Evolutionary conservation across 129 eudicot species (phyloP).

Genomic region (Centella asiatica): DNA sequence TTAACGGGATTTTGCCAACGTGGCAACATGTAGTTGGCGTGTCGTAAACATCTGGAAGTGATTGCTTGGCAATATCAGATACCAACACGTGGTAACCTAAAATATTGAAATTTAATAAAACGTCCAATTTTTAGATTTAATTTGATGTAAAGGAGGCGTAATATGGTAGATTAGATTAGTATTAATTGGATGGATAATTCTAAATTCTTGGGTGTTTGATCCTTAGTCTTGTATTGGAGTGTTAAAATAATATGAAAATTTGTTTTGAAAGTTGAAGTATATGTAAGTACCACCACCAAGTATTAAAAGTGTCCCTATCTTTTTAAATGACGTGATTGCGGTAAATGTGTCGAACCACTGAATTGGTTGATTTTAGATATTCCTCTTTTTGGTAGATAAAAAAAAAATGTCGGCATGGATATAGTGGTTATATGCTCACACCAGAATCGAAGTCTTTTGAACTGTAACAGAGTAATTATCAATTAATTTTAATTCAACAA

Average conservation of each 20-base stretch:
- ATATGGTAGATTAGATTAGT: conserved; percentile 9
- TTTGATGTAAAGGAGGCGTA: conserved; percentile 20
- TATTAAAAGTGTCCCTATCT: too few relatives aligned
- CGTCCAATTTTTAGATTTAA: conserved; percentile 17
- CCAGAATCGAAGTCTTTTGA: not conserved
- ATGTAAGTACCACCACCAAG: not conserved
- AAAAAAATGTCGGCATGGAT: not conserved
- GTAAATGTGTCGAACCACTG: conserved; percentile 19
- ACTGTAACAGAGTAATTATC: too few relatives aligned
- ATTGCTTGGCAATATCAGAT: conserved; percentile 30
- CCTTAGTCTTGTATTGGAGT: not conserved
- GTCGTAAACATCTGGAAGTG: conserved; percentile 23
- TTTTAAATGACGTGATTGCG: conserved; percentile 3
- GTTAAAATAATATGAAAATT: not conserved
- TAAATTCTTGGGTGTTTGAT: not conserved
- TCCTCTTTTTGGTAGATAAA: not conserved
- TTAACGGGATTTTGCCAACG: conserved; percentile 34
- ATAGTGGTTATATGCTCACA: not conserved
- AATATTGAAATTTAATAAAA: conserved; percentile 5
- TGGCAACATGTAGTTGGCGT: conserved; percentile 35
- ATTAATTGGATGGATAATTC: conserved; percentile 14
- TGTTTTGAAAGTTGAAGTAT: not conserved
- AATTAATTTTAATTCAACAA: too few relatives aligned
- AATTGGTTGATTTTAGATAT: conserved; percentile 7
- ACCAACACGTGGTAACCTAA: conserved; percentile 38